Evolutionary conservation across 1,284 basidiomycete genomes (phyloP).

Genomic region (Sphagnurus paluster): DNA sequence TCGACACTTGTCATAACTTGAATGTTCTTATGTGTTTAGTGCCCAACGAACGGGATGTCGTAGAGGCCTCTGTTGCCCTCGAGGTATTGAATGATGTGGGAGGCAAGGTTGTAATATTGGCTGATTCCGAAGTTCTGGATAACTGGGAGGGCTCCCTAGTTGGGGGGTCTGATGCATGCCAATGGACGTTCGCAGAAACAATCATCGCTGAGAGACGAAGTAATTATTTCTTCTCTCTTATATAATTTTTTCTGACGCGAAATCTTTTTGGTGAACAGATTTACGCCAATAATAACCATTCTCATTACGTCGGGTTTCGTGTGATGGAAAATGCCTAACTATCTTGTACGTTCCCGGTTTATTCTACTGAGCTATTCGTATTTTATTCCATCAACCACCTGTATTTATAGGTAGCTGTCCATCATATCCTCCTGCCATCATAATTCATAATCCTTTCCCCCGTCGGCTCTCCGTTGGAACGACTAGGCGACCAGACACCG

Average conservation of each 20-base stretch:
- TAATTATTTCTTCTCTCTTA: not conserved
- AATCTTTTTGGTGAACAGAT: no score
- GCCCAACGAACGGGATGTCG: constrained; percentile 9
- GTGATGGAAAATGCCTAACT: no score
- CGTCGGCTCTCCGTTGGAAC: no score
- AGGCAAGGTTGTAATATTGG: constrained; percentile 15
- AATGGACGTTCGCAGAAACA: constrained; percentile 11
- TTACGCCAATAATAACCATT: no score
- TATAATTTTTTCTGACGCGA: not conserved
- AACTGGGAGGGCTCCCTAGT: constrained; percentile 12
- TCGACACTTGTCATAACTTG: constrained; percentile 12
- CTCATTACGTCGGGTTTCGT: no score
- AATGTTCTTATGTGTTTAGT: constrained; percentile 19
- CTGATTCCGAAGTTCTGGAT: constrained; percentile 15
- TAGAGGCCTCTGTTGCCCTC: constrained; percentile 13
- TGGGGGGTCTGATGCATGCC: constrained; percentile 5
- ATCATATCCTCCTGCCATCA: no score
- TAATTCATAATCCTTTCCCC: no score
- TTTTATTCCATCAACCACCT: no score
- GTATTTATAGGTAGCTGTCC: no score
- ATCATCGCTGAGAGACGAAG: constrained; percentile 9
- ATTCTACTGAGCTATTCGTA: no score
- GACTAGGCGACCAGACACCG: no score
- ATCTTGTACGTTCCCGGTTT: no score
- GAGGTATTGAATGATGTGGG: constrained; percentile 10